A percentile compares a stretch with the other conserved stretches of the same genome.
phyloP scores from a whole-genome alignment of 208 protist species.

The Acanthamoeba lenticulata region DNA sequence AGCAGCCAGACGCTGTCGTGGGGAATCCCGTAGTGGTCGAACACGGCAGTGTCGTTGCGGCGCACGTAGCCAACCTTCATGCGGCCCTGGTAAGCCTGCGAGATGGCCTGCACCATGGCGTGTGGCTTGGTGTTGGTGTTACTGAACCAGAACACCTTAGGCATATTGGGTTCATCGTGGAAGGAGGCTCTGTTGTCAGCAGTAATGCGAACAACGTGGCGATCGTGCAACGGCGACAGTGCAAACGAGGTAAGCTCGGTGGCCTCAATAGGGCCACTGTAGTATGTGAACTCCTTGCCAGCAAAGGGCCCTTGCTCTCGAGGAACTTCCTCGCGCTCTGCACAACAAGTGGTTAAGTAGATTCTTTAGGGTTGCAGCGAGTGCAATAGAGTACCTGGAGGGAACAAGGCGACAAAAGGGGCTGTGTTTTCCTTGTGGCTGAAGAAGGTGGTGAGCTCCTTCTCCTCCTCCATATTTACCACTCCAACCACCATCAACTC shows the following conservation, averaged over 20 bases:
- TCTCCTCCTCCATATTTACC: constrained; percentile 14
- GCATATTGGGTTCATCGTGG: neutral
- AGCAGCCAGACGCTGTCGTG: neutral
- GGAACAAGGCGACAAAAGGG: neutral
- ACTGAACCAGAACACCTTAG: constrained; percentile 22
- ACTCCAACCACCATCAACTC: neutral
- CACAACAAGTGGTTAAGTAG: neutral
- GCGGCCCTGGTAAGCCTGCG: neutral
- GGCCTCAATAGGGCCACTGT: neutral
- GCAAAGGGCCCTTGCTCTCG: neutral
- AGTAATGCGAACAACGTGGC: neutral
- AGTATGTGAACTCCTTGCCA: neutral
- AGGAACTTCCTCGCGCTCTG: neutral
- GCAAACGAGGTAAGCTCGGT: neutral
- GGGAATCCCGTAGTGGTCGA: constrained; percentile 25
- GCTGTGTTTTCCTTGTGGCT: neutral
- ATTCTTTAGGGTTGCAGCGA: neutral
- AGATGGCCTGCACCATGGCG: neutral
- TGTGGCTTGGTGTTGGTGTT: neutral
- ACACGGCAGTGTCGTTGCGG: neutral
- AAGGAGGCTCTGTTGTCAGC: neutral
- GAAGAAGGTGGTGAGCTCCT: constrained; percentile 27
- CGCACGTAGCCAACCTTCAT: constrained; percentile 28
- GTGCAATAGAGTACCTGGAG: neutral
- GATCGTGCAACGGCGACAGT: neutral